Evolutionary conservation across 192 early-diverging fungal species (phyloP).

Genomic region (Gigaspora rosea): DNA sequence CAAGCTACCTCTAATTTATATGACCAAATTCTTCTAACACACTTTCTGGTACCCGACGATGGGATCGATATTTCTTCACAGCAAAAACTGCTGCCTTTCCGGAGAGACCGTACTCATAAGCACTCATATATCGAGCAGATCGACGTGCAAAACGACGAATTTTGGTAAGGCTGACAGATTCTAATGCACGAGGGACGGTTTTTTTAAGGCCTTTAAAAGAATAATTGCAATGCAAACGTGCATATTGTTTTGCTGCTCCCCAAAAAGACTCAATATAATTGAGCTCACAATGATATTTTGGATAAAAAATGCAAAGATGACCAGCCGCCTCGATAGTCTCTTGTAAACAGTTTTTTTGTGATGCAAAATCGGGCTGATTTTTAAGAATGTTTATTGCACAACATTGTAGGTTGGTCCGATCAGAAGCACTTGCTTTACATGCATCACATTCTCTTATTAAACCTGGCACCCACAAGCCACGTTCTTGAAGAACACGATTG

Average conservation of each 20-base stretch:
- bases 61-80: too few relatives aligned
- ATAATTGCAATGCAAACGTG: conserved; percentile 5
- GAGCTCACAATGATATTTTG: too few relatives aligned
- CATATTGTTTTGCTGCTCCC: conserved; percentile 6
- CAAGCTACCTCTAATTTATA: too few relatives aligned
- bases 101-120: too few relatives aligned
- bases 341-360: conserved; percentile 15
- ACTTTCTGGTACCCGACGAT: too few relatives aligned
- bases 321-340: background rate
- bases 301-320: too few relatives aligned
- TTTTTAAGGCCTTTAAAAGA: conserved; percentile 8
- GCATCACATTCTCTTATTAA: conserved; percentile 23
- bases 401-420: conserved; percentile 2
- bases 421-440: conserved; percentile 18
- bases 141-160: too few relatives aligned
- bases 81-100: too few relatives aligned
- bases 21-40: too few relatives aligned
- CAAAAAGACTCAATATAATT: background rate
- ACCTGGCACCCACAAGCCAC: conserved; percentile 26
- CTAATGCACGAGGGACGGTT: conserved; percentile 10
- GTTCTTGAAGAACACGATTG: conserved; percentile 32
- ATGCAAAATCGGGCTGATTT: conserved; percentile 15
- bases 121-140: too few relatives aligned
- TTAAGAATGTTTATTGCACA: conserved; percentile 11
- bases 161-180: background rate